Evolutionary conservation across 345 rosid genomes (phyloP), one percentile per base, ranked within the genome.

Genomic region (Jatropha curcas): DNA sequence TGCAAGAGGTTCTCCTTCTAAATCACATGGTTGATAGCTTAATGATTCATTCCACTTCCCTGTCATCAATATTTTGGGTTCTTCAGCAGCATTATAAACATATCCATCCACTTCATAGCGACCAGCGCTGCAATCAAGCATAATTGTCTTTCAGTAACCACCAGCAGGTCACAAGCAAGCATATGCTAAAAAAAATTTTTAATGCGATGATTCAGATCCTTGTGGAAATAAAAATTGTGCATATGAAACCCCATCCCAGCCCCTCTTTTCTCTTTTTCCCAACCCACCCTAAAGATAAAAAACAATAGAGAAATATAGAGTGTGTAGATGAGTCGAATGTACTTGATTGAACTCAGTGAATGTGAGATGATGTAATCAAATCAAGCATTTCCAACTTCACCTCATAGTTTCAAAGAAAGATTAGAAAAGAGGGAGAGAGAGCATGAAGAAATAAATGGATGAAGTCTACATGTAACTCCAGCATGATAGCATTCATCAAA

Each of bases 61-160:
- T 31, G 92, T 91, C 90, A 91, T 89, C 84, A 89, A 73, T 55
- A 91, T 83, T 89, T 91, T 85, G 31, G 94, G 97, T 75, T 91
- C 94, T 89, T 91, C 97, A 63, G 82, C 68, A 50, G 92, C 84
- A 76, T 88, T 86, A 61, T 88, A 91, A 25, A 91, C 92, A 78
- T 91, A 91, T 58, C 97, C 97, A 63, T 91, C 94, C 76, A 91
- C 92, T 80, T 91, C 97, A 77, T 88, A 89, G 37, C 92, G 92
- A 73, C 97, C 97, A 86, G 94, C 82, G 62, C 97, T 91, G 86
- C 70, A 72, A 77, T 45, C 50, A 45, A 45, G 2, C 50, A 45
- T 2, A 45, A 45, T 12, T 45, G 17, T 45, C 14, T 14, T 43
- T 43, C 50, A 45, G 50, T 45, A 17, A 45, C 50, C 14, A 45